phyloP scores from a whole-genome alignment of 2,329 filamentous ascomycete genomes.

The Paecilomyces sp. region DNA sequence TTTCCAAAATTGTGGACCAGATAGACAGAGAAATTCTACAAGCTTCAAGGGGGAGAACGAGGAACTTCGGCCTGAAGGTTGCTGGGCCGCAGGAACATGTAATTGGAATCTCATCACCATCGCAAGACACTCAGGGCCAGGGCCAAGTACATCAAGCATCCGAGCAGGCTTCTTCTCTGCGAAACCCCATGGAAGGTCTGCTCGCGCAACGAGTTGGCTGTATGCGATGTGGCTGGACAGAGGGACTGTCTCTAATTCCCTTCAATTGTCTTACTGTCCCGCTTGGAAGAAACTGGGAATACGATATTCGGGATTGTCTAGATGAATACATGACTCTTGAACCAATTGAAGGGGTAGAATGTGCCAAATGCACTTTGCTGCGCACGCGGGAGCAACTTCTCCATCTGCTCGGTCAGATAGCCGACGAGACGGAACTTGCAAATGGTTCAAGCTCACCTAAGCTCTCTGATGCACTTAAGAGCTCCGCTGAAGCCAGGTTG shows the following conservation, averaged over 20 bases:
- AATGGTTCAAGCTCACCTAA: conserved; percentile 15
- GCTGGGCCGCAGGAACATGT: conserved; percentile 26
- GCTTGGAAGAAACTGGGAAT: conserved; percentile 58
- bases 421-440: conserved; percentile 28
- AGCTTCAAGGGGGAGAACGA: conserved; percentile 38
- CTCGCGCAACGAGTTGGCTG: conserved; percentile 86
- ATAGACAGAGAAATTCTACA: conserved; percentile 68
- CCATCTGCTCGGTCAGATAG: conserved; percentile 33
- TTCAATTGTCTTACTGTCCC: conserved; percentile 92
- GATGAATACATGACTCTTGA: conserved; percentile 82
- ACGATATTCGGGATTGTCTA: conserved; percentile 70
- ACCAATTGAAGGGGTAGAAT: conserved; percentile 81
- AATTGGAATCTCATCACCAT: conserved; percentile 13
- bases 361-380: conserved; percentile 79
- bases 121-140: conserved; percentile 8
- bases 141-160: conserved; percentile 7
- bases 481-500: conserved; percentile 48
- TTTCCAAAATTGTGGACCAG: conserved; percentile 78
- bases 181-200: conserved; percentile 80
- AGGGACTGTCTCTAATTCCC: conserved; percentile 80
- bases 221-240: conserved; percentile 74
- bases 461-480: conserved; percentile 30
- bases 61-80: conserved; percentile 36
- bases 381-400: conserved; percentile 48
- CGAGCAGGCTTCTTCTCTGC: conserved; percentile 26